Base-by-base conservation (phyloP, 2,329 filamentous ascomycete genomes). In the Setomelanomma holmii region DNA sequence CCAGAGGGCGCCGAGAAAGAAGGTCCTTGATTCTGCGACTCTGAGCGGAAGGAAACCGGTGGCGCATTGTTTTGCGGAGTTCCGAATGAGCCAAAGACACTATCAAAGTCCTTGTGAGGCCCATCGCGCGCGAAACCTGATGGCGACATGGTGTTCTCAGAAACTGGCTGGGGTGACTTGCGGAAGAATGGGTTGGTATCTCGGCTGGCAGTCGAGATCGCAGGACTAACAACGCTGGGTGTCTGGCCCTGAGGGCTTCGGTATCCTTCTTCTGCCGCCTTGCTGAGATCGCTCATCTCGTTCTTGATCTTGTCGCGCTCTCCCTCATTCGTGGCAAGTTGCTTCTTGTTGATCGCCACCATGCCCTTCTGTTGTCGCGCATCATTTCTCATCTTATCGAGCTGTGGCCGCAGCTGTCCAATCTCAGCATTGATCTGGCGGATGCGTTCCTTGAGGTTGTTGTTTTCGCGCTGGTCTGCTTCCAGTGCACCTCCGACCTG, bases 331-430 rank as follows among this genome's bases (percentile, higher is more conserved):
- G 93, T 97, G 30, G 89, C 86, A 54, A 98, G 80, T 77, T 99
- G 95, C 79, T 99, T 99, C 82, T 96, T 98, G 79, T 97, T 97
- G 78, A 99, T 99, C 38, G 95, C 93, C 23, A 96, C 93, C 60
- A 98, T 82, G 16, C 95, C 95, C 78, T 96, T 98, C 71, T 98
- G 93, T 74, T 98, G 95, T 36, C 95, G 87, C 21, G 92, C 92
- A 64, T 97, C 92, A 11, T 89, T 91, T 73, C 90, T 92, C 65
- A 96, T 83, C 80, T 97, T 98, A 73, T 99, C 95, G 45, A 99
- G 86, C 61, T 93, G 88, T 24, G 93, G 92, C 74, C 92, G 96
- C 35, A 98, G 79, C 74, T 92, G 88, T 16, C 86, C 83, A 63
- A 96, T 88, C 74, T 96, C 91, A 11, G 85, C 82, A 68, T 96